Evolutionary conservation across 169 alveolate species (phyloP).

Genomic region (Cryptosporidium bovis): DNA sequence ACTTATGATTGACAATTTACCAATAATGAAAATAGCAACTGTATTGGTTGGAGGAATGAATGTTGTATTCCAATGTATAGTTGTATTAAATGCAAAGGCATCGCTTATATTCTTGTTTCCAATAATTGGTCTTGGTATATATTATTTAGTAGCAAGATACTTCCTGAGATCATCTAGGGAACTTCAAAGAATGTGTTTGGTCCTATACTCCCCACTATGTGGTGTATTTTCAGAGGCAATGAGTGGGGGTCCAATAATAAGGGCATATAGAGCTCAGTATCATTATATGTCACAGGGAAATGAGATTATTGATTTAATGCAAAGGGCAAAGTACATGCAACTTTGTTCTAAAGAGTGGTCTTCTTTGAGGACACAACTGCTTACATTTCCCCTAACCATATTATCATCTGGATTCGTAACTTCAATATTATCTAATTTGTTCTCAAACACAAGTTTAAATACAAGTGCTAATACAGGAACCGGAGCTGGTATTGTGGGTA

Average conservation of each 20-base stretch:
- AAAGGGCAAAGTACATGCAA: slow-evolving; percentile 67
- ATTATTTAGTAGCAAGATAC: slow-evolving; percentile 76
- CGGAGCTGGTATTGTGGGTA: slow-evolving; percentile 76
- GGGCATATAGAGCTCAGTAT: slow-evolving; percentile 55
- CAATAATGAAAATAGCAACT: slow-evolving; percentile 73
- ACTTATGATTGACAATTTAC: slow-evolving; percentile 76
- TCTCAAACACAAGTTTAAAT: neutral
- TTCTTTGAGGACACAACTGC: slow-evolving; percentile 77
- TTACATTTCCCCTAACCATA: slow-evolving; percentile 77
- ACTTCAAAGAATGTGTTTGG: slow-evolving; percentile 76
- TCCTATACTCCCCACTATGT: slow-evolving; percentile 63
- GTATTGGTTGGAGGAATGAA: slow-evolving; percentile 75
- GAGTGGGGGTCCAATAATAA: slow-evolving; percentile 72
- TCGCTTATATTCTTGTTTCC: slow-evolving; percentile 76
- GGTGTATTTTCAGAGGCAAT: slow-evolving; percentile 74
- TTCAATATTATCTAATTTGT: neutral
- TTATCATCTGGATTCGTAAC: slow-evolving; percentile 40
- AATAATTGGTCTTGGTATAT: slow-evolving; percentile 67
- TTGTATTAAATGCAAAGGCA: slow-evolving; percentile 63
- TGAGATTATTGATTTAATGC: slow-evolving; percentile 60
- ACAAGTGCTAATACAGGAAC: slow-evolving; percentile 11
- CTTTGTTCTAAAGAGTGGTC: slow-evolving; percentile 76
- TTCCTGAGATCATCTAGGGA: slow-evolving; percentile 78
- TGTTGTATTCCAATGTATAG: slow-evolving; percentile 74
- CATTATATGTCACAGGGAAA: slow-evolving; percentile 69